Evolutionary conservation across 352 stramenopile species (phyloP).

Genomic region (Phytophthora colocasiae): DNA sequence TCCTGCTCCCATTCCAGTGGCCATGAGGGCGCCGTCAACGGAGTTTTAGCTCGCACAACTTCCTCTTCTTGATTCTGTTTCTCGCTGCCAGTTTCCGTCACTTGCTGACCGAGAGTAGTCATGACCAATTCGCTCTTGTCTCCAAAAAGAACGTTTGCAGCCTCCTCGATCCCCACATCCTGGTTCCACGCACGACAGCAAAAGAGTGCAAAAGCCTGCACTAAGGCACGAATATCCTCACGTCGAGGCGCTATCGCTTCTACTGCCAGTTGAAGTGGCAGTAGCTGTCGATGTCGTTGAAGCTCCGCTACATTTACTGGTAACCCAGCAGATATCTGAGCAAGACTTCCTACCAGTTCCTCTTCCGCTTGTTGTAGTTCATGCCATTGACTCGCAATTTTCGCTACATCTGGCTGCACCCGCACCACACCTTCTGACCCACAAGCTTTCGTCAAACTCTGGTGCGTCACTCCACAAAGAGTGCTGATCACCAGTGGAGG

Average conservation of each 20-base stretch:
- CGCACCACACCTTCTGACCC: slow-evolving; percentile 47
- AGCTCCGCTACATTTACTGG: not conserved
- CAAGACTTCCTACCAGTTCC: not conserved
- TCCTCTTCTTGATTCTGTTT: slow-evolving; percentile 5
- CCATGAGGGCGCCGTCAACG: slow-evolving; percentile 10
- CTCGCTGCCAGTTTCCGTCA: not conserved
- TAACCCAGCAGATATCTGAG: slow-evolving; percentile 1
- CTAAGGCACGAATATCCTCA: slow-evolving; percentile 19
- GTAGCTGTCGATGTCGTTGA: slow-evolving; percentile 13
- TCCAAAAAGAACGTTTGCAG: slow-evolving; percentile 26
- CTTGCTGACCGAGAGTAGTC: not conserved
- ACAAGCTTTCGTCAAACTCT: slow-evolving; percentile 59
- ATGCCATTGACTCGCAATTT: slow-evolving; percentile 32
- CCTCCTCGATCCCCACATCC: not conserved
- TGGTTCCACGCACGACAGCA: slow-evolving; percentile 19
- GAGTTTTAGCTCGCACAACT: slow-evolving; percentile 3
- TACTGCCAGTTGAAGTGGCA: slow-evolving; percentile 24
- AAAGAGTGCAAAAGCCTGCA: slow-evolving; percentile 24
- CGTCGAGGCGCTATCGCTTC: slow-evolving; percentile 26
- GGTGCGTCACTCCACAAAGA: slow-evolving; percentile 48
- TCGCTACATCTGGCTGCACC: slow-evolving; percentile 35
- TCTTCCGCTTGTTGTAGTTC: slow-evolving; percentile 7
- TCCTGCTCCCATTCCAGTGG: slow-evolving; percentile 38
- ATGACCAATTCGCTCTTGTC: slow-evolving; percentile 17
- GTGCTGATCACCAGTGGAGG: slow-evolving; percentile 52